These are phyloP conservation scores for Colletotrichum melonis DNA, from an alignment of 2,329 filamentous ascomycete genomes.

Conservation along the genomic window DNA sequence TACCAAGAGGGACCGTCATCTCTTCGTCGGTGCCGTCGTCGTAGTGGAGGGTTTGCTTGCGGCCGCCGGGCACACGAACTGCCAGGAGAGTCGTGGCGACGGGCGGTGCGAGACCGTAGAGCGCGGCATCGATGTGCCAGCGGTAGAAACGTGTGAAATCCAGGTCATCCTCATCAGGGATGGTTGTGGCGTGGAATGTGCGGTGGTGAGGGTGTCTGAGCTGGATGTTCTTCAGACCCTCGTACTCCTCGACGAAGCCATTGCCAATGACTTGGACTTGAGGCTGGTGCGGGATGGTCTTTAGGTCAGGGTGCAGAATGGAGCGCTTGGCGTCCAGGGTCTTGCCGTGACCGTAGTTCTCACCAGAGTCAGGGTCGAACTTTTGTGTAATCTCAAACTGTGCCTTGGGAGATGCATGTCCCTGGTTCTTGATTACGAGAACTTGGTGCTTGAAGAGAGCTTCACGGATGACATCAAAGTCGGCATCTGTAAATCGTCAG, in stretches of 20 bases:
- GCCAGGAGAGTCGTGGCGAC: slow-evolving; percentile 79
- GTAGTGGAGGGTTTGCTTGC: slow-evolving; percentile 75
- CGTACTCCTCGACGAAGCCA: slow-evolving; percentile 75
- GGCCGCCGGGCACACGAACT: slow-evolving; percentile 76
- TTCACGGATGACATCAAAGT: slow-evolving; percentile 72
- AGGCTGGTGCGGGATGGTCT: slow-evolving; percentile 83
- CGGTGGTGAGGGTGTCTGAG: slow-evolving; percentile 82
- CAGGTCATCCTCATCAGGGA: slow-evolving; percentile 65
- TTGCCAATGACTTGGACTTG: slow-evolving; percentile 83
- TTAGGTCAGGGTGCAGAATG: slow-evolving; percentile 82
- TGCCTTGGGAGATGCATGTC: slow-evolving; percentile 72
- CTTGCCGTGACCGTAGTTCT: slow-evolving; percentile 80
- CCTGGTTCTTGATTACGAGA: slow-evolving; percentile 77
- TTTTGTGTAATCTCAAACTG: slow-evolving; percentile 80
- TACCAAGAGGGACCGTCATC: slow-evolving; percentile 77
- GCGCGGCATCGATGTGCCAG: slow-evolving; percentile 84
- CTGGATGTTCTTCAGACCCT: slow-evolving; percentile 75
- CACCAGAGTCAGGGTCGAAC: slow-evolving; percentile 75
- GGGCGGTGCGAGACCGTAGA: slow-evolving; percentile 81
- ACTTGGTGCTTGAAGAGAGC: slow-evolving; percentile 77
- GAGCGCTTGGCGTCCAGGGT: slow-evolving; percentile 72
- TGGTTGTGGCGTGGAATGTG: slow-evolving; percentile 76
- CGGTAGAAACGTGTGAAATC: slow-evolving; percentile 72
- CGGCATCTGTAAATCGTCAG: slow-evolving; percentile 60
- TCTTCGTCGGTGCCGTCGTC: slow-evolving; percentile 77